A percentile compares a stretch with the other conserved stretches of the same genome.
Conservation (phyloP, 2,329 filamentous ascomycete genomes). For the Shiraia sp. region DNA sequence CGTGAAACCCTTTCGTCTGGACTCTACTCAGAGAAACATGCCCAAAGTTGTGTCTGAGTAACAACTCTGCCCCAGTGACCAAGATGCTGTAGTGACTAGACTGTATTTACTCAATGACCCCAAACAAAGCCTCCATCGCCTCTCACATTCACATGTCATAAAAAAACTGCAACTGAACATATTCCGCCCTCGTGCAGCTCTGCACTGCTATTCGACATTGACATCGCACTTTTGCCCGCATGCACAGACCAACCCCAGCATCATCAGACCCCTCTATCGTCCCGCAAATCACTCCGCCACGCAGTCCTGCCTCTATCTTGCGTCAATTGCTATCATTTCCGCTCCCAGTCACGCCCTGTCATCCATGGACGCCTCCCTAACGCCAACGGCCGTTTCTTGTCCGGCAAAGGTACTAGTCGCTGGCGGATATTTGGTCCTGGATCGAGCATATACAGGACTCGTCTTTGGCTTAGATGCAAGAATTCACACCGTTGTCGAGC, state of each 20-base stretch:
- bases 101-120: no score
- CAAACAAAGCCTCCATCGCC: no score
- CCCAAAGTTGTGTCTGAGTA: no score
- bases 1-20: no score
- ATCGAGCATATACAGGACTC: constrained; percentile 78
- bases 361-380: constrained; percentile 16
- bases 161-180: no score
- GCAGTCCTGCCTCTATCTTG: constrained; percentile 14
- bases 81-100: no score
- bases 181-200: constrained; percentile 18
- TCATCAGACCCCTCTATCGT: constrained; percentile 18
- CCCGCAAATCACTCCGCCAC: constrained; percentile 19
- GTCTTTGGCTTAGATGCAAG: constrained; percentile 68
- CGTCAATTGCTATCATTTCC: constrained; percentile 34
- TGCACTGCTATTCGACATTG: no score
- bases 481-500: constrained; percentile 64
- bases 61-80: no score
- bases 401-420: constrained; percentile 95
- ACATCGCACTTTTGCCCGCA: no score
- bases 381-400: constrained; percentile 67
- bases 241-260: constrained; percentile 19
- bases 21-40: no score
- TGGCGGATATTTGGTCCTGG: constrained; percentile 92
- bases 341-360: constrained; percentile 17
- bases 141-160: no score